phyloP scores from a whole-genome alignment of 176 grass and related monocot species.

The Rhynchospora breviuscula region DNA sequence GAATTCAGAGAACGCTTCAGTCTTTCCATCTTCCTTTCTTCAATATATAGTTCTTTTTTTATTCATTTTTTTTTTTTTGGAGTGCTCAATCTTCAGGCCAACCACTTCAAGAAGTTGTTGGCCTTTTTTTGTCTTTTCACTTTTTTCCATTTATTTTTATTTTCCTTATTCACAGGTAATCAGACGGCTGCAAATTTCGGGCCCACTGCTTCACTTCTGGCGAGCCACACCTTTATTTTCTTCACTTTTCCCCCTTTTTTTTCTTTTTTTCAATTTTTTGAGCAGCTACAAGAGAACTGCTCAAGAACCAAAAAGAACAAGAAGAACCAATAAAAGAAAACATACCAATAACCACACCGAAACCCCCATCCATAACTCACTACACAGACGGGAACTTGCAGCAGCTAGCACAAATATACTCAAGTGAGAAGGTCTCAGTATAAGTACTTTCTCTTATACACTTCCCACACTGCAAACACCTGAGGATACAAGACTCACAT shows the following conservation, averaged over 20 bases:
- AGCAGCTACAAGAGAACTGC: conserved; percentile 7
- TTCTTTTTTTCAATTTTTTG: not conserved
- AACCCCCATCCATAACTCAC: not conserved
- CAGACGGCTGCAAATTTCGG: not conserved
- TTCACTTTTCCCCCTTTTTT: not conserved
- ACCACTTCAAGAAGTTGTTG: not conserved
- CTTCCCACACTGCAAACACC: conserved; percentile 66
- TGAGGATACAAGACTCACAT: conserved; percentile 61
- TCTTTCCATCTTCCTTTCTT: not conserved
- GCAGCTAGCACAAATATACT: conserved; percentile 49
- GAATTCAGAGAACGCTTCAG: not conserved
- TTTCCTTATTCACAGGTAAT: not conserved
- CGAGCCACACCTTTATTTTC: not conserved
- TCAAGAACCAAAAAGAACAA: not conserved
- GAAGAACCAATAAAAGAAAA: not conserved
- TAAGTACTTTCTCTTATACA: conserved; percentile 51
- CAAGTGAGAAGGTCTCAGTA: conserved; percentile 64
- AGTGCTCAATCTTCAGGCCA: not conserved
- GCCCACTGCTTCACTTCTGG: too few relatives aligned
- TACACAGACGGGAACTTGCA: not conserved
- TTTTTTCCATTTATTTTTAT: not conserved
- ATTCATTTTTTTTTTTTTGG: not conserved
- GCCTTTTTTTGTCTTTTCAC: not conserved
- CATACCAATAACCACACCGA: not conserved
- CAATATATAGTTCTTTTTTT: not conserved